Evolutionary conservation across 345 rosid species (phyloP).

Genomic region (Arabis hirsuta): DNA sequence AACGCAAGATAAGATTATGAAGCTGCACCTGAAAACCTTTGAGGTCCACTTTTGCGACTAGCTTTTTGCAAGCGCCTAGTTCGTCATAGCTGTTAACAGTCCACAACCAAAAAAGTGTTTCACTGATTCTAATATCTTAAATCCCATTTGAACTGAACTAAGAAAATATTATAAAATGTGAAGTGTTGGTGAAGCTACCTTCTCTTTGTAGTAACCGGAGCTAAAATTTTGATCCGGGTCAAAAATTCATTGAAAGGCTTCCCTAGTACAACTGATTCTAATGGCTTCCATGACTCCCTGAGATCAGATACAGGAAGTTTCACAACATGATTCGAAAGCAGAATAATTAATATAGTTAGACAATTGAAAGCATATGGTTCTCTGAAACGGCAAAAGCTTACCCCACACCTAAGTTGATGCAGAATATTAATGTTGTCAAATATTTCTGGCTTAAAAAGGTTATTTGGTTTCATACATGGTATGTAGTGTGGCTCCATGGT

Average conservation of each 20-base stretch:
- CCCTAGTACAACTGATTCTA: conserved; percentile 92
- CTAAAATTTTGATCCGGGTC: conserved; percentile 70
- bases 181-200: conserved; percentile 52
- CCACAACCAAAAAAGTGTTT: conserved; percentile 18
- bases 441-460: conserved; percentile 86
- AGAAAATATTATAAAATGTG: conserved; percentile 25
- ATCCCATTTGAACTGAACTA: background rate
- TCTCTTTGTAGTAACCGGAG: conserved; percentile 60
- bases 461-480: conserved; percentile 97
- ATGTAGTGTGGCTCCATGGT: conserved; percentile 96
- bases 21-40: conserved; percentile 77
- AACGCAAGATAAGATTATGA: background rate
- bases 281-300: conserved; percentile 99
- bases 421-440: conserved; percentile 81
- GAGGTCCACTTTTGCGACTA: conserved; percentile 80
- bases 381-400: conserved; percentile 50
- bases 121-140: conserved; percentile 12
- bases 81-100: conserved; percentile 63
- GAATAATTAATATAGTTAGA: background rate
- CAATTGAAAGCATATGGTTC: conserved; percentile 19
- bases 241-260: conserved; percentile 76
- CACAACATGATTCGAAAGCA: conserved; percentile 17
- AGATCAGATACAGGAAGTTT: conserved; percentile 31
- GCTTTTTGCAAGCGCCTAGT: conserved; percentile 75
- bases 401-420: conserved; percentile 97